Conservation (phyloP, 306 rosid genomes). For the Vigna angularis region DNA sequence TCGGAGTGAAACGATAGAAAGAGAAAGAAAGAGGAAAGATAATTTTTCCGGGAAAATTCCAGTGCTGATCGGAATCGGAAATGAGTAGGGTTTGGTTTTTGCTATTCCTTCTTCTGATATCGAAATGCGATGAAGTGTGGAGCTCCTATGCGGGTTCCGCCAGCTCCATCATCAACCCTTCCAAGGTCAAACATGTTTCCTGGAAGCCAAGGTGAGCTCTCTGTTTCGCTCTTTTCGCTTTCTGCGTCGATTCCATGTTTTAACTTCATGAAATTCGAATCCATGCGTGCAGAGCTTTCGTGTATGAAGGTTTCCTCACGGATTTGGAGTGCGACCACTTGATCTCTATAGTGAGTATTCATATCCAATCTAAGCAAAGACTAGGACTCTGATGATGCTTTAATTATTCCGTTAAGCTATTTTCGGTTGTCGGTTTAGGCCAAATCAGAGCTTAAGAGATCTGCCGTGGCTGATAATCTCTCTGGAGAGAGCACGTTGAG, state of each 20-base stretch:
- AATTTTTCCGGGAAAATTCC: conserved; percentile 32
- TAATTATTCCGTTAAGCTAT: not conserved
- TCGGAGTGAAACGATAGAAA: not conserved
- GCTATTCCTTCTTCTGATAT: conserved; percentile 41
- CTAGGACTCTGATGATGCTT: not conserved
- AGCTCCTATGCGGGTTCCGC: conserved; percentile 82
- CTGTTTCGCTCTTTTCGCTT: not conserved
- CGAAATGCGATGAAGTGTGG: conserved; percentile 43
- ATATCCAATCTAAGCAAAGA: not conserved
- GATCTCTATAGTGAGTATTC: conserved; percentile 82
- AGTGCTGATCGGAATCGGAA: conserved; percentile 35
- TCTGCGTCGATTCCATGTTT: not conserved
- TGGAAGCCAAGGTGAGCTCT: conserved; percentile 80
- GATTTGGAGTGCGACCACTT: conserved; percentile 92
- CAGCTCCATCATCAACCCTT: conserved; percentile 82
- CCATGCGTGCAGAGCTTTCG: conserved; percentile 76
- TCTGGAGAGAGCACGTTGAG: conserved; percentile 83
- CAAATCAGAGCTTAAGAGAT: conserved; percentile 90
- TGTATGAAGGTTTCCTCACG: conserved; percentile 86
- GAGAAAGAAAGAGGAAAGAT: not conserved
- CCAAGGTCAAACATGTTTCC: conserved; percentile 92
- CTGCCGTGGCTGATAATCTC: conserved; percentile 84
- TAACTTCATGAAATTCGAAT: conserved; percentile 8
- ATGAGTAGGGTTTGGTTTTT: conserved; percentile 53
- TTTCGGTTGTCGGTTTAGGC: conserved; percentile 59